A percentile compares a stretch with the other conserved stretches of the same genome.
Evolutionary conservation across 164 flowering plant genomes (phyloP).

Genomic region (Litsea cubeba): DNA sequence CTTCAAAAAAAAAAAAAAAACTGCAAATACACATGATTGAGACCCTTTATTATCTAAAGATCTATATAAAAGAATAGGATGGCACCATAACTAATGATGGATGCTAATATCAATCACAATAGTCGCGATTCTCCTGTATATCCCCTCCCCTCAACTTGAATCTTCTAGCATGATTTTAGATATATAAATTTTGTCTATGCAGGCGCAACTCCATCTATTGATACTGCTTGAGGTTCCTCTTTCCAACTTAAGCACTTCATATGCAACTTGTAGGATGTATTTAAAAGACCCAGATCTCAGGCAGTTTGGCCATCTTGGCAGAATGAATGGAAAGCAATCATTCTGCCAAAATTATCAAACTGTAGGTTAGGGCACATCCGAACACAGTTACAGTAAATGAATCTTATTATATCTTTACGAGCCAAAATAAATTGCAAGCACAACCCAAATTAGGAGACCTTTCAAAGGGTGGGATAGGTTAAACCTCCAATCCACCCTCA

Average conservation of each 20-base stretch:
- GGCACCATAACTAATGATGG: too few species aligned
- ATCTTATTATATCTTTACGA: slow-evolving; percentile 15
- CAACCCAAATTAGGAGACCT: slow-evolving; percentile 17
- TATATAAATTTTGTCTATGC: not conserved
- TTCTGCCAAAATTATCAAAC: not conserved
- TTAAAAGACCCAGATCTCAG: not conserved
- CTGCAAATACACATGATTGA: slow-evolving; percentile 1
- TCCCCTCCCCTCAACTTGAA: slow-evolving; percentile 2
- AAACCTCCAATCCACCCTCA: slow-evolving; percentile 22
- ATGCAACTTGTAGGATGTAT: not conserved
- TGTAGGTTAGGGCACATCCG: not conserved
- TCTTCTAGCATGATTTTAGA: not conserved
- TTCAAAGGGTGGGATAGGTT: slow-evolving; percentile 9
- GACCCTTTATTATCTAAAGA: not conserved
- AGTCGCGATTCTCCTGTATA: not conserved
- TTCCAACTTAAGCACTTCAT: slow-evolving; percentile 1
- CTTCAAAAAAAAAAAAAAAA: not conserved
- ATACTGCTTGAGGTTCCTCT: not conserved
- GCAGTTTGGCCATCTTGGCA: too few species aligned
- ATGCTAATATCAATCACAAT: too few species aligned
- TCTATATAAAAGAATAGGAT: too few species aligned
- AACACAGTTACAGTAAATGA: slow-evolving; percentile 6
- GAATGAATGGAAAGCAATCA: too few species aligned
- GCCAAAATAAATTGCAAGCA: slow-evolving; percentile 19
- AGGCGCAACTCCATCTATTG: not conserved